Evolutionary conservation across 2,329 filamentous ascomycete species (phyloP), one percentile per base, ranked within the genome.

Genomic region (Hymenoscyphus repandus): DNA sequence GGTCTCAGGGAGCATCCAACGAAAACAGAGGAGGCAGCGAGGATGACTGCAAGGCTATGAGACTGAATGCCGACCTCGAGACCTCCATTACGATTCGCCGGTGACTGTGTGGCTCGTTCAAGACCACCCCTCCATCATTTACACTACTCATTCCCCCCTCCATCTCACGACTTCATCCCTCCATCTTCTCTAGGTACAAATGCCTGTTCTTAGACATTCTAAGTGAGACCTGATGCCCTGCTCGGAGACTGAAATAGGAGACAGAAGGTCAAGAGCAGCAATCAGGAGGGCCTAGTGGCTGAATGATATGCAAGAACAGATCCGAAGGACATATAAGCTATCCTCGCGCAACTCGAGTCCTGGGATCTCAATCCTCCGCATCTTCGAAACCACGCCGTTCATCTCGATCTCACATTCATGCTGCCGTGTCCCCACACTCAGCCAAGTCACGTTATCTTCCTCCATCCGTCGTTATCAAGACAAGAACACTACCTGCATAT

Each of bases 161-260:
- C 49, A 39, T 42, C 27, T 45, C 31, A 22, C 30, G 22, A 18
- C 20, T 32, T 42, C 33, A 18, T 33, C 48, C 42, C 45, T 34
- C 37, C 17, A 22, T 42, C 20, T 32, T 45, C 44, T 38, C 22
- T 27, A 7, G 15, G 34, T 37, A 9, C 34, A 37, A 37, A 37
- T 27, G 7, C 22, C 22, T 27, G 48, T 33, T 27, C 22, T 27
- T 27, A 7, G 22, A 27, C 22, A 4, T 27, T 27, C 22, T 7
- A 54, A 56, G 54, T 59, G 54, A 61, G 59, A 61, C 59, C 53
- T 53, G 42, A 49, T 47, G 45, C 33, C 50, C 53, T 53, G 55
- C 36, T 43, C 49, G 44, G 22, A 53, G 32, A 45, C 49, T 50
- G 45, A 47, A 48, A 45, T 47, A 33, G 42, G 52, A 53, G 51